A percentile compares a stretch with the other conserved stretches of the same genome.
Conservation (phyloP, 176 grass and related monocot species). For the Phyllostachys edulis region DNA sequence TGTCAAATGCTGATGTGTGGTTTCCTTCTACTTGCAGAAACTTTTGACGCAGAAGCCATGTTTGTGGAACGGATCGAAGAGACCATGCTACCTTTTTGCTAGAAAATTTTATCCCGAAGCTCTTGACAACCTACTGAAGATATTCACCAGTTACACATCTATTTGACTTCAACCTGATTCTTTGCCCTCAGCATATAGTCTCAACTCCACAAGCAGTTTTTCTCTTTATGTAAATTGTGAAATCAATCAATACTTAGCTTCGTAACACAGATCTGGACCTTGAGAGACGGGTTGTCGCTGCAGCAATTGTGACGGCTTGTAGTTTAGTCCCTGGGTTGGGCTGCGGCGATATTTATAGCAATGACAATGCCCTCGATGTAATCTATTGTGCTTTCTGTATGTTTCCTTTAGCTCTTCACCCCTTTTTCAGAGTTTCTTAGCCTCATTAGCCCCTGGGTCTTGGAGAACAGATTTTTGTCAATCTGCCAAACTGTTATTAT, state of each 20-base stretch:
- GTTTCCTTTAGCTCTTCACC: not conserved
- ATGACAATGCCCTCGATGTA: slow-evolving; percentile 45
- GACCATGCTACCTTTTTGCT: slow-evolving; percentile 94
- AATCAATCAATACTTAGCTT: slow-evolving; percentile 50
- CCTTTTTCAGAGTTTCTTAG: not conserved
- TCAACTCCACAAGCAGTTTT: not conserved
- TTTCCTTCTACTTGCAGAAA: slow-evolving; percentile 56
- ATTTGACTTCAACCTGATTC: slow-evolving; percentile 56
- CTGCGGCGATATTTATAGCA: slow-evolving; percentile 35
- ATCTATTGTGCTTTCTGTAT: slow-evolving; percentile 52
- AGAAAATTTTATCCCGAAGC: slow-evolving; percentile 88
- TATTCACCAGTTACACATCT: slow-evolving; percentile 80
- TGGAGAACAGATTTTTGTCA: slow-evolving; percentile 45
- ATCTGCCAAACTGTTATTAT: slow-evolving; percentile 28
- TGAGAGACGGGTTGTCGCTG: slow-evolving; percentile 29
- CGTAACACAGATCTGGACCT: slow-evolving; percentile 39
- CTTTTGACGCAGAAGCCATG: slow-evolving; percentile 56
- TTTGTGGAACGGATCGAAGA: slow-evolving; percentile 93
- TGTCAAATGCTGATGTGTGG: not conserved
- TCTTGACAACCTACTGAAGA: slow-evolving; percentile 72
- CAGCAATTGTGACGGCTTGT: slow-evolving; percentile 31
- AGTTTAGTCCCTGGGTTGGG: slow-evolving; percentile 33
- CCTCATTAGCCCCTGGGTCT: slow-evolving; percentile 14
- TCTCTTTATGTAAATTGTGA: slow-evolving; percentile 60
- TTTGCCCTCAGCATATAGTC: slow-evolving; percentile 34